Percentiles rank a stretch among this genome's conserved stretches.
Conservation (phyloP, 2,329 filamentous ascomycete genomes). For the Ophidiomyces ophidiicola region DNA sequence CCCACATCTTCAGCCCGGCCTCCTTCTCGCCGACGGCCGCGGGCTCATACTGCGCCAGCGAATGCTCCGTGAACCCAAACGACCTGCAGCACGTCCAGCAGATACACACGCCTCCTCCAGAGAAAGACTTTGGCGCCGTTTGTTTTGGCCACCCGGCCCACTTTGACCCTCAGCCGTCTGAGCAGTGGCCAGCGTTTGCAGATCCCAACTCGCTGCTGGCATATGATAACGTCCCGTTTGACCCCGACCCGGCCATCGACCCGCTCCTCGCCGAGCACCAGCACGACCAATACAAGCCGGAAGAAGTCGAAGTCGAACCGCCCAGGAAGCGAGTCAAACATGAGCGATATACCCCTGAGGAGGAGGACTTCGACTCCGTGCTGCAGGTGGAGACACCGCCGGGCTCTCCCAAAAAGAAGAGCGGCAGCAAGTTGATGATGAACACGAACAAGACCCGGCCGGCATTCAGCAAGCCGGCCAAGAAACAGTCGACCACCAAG, state of each 20-base stretch:
- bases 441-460: no score
- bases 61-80: slow-evolving; percentile 15
- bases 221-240: not conserved
- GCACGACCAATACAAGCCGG: not conserved
- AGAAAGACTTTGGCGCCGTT: not conserved
- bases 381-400: not conserved
- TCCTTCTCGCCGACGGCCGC: slow-evolving; percentile 6
- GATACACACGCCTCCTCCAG: slow-evolving; percentile 8
- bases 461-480: no score
- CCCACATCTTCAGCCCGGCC: slow-evolving; percentile 6
- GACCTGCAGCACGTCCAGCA: slow-evolving; percentile 18
- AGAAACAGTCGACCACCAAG: no score
- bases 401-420: slow-evolving; percentile 4
- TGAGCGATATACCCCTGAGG: not conserved
- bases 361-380: not conserved
- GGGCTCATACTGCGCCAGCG: slow-evolving; percentile 14
- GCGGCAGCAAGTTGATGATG: no score
- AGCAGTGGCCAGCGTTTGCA: not conserved
- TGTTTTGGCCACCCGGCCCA: not conserved
- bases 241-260: slow-evolving; percentile 4
- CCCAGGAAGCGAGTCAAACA: slow-evolving; percentile 10
- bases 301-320: not conserved
- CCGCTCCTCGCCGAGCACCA: not conserved
- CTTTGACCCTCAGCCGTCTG: not conserved
- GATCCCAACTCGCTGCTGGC: not conserved